Percentiles rank a stretch among this genome's conserved stretches.
Conservation (phyloP, 2,329 filamentous ascomycete species). For the Aspergillus vadensis region DNA sequence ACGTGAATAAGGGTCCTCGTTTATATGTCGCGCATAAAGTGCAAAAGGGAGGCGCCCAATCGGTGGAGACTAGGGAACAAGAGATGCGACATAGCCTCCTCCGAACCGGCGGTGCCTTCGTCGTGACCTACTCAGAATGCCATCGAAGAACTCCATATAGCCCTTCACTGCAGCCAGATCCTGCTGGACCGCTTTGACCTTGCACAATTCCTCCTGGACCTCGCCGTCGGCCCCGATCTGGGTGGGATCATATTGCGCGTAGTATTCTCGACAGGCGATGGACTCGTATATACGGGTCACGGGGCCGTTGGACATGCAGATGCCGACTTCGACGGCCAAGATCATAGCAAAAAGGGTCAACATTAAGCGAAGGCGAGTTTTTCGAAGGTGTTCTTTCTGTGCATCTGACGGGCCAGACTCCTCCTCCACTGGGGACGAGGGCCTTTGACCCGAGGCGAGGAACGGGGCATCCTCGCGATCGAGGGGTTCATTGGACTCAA, state of each 20-base stretch:
- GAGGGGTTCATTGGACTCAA: conserved; percentile 26
- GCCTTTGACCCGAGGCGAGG: conserved; percentile 20
- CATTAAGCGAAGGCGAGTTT: conserved; percentile 40
- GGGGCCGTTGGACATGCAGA: conserved; percentile 48
- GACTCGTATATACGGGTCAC: conserved; percentile 53
- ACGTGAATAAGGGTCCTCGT: conserved; percentile 10
- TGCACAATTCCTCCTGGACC: conserved; percentile 53
- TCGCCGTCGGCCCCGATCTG: conserved; percentile 45
- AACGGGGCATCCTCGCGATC: conserved; percentile 39
- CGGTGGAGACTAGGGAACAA: not conserved
- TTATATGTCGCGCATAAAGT: not conserved
- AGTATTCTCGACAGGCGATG: conserved; percentile 52
- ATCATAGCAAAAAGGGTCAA: conserved; percentile 47
- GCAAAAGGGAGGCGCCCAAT: conserved; percentile 1
- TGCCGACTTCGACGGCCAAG: conserved; percentile 48
- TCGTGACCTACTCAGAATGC: conserved; percentile 37
- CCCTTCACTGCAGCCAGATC: conserved; percentile 54
- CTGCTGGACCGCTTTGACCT: conserved; percentile 52
- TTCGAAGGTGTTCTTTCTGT: conserved; percentile 22
- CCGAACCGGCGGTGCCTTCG: not conserved
- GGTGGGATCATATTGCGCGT: conserved; percentile 44
- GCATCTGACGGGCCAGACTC: conserved; percentile 11
- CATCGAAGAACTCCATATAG: conserved; percentile 53
- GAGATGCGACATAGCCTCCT: not conserved
- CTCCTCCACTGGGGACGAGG: not conserved